Evolutionary conservation across 2,329 filamentous ascomycete species (phyloP).

Genomic region (Arthrobotrys pseudoclavata): DNA sequence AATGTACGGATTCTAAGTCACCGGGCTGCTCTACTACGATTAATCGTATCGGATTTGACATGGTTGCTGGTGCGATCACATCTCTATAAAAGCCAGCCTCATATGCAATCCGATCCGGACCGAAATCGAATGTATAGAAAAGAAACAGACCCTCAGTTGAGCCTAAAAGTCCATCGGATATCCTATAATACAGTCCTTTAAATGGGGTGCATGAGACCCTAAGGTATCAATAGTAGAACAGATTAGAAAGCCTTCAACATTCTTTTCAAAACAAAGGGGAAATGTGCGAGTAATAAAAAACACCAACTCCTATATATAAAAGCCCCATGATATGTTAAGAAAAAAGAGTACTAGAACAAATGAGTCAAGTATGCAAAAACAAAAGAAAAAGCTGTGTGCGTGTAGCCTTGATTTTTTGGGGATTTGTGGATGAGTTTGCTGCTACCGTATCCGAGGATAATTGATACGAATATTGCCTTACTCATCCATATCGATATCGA

Average conservation of each 20-base stretch:
- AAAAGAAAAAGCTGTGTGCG: slow-evolving; percentile 7
- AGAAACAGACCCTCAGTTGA: slow-evolving; percentile 10
- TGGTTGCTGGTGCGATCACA: not conserved
- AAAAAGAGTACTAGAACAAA: slow-evolving; percentile 21
- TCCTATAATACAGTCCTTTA: slow-evolving; percentile 59
- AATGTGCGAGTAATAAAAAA: slow-evolving; percentile 21
- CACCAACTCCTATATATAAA: slow-evolving; percentile 55
- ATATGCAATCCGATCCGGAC: not conserved
- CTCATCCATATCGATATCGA: slow-evolving; percentile 82
- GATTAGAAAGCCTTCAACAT: slow-evolving; percentile 30
- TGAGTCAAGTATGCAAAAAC: slow-evolving; percentile 15
- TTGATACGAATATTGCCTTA: slow-evolving; percentile 28
- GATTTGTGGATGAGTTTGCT: not conserved
- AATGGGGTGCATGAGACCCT: slow-evolving; percentile 9
- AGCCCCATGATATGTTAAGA: slow-evolving; percentile 43
- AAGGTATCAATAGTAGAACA: slow-evolving; percentile 27
- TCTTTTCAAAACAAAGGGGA: slow-evolving; percentile 44
- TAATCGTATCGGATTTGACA: not conserved
- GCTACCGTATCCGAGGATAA: not conserved
- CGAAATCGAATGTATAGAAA: not conserved
- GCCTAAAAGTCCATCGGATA: slow-evolving; percentile 15
- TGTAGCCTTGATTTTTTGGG: not conserved
- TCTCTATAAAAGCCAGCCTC: not conserved
- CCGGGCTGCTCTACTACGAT: too few species aligned
- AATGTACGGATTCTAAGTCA: too few species aligned